Evolutionary conservation across 768 basidiomycete genomes (phyloP).

Genomic region (Lentinula raphanica): DNA sequence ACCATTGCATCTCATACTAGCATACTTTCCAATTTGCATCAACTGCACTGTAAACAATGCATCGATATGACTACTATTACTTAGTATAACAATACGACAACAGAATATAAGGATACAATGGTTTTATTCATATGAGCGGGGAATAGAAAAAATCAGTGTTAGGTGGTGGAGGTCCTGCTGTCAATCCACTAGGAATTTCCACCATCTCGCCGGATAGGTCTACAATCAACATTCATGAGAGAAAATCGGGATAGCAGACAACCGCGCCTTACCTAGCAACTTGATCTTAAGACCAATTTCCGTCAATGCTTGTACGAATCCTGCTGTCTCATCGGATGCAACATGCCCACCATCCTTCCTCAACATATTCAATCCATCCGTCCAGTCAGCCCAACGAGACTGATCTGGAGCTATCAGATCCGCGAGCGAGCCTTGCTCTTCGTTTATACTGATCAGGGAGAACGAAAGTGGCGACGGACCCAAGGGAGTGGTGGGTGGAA

Average conservation of each 20-base stretch:
- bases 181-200: constrained; percentile 78
- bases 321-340: constrained; percentile 78
- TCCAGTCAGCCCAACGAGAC: constrained; percentile 89
- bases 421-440: constrained; percentile 52
- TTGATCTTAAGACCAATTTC: constrained; percentile 92
- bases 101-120: not conserved
- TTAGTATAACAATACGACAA: not conserved
- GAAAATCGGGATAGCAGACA: not conserved
- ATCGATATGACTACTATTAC: not conserved
- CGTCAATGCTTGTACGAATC: constrained; percentile 80
- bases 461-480: constrained; percentile 68
- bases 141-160: constrained; percentile 87
- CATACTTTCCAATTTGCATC: constrained; percentile 19
- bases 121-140: constrained; percentile 31
- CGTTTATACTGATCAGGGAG: constrained; percentile 60
- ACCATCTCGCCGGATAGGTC: constrained; percentile 88
- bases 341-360: constrained; percentile 79
- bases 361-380: constrained; percentile 87
- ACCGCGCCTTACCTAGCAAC: constrained; percentile 56
- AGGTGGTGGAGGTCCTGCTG: constrained; percentile 71
- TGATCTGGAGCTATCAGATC: constrained; percentile 76
- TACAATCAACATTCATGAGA: constrained; percentile 20
- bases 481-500: constrained; percentile 49
- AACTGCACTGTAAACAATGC: constrained; percentile 19
- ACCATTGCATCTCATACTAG: constrained; percentile 11